Conservation (phyloP, 2,329 filamentous ascomycete species). For the Epichloe elymi region DNA sequence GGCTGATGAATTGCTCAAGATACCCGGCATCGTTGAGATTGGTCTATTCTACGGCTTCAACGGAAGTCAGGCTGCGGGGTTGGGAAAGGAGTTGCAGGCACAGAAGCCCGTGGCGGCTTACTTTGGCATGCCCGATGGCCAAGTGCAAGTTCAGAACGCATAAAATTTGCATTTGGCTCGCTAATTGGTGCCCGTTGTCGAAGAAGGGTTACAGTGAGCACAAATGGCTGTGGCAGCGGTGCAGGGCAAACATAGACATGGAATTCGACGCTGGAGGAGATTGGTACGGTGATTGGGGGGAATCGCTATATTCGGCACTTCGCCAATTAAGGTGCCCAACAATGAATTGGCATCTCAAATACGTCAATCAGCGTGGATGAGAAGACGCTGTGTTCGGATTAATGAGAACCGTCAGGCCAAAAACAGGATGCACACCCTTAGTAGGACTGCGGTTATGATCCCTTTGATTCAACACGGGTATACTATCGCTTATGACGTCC, state of each 20-base stretch:
- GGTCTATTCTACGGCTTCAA: constrained; percentile 80
- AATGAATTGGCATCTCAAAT: constrained; percentile 7
- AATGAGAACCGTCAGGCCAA: too few relatives aligned
- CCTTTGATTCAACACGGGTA: too few relatives aligned
- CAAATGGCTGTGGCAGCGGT: background rate
- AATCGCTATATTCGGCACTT: background rate
- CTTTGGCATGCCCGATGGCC: constrained; percentile 77
- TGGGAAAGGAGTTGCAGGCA: constrained; percentile 50
- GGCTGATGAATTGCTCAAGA: constrained; percentile 60
- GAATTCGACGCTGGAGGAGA: background rate
- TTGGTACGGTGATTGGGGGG: background rate
- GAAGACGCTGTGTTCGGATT: constrained; percentile 8
- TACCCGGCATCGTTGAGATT: constrained; percentile 82
- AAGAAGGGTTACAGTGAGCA: background rate
- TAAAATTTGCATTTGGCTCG: background rate
- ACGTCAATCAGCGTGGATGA: constrained; percentile 8
- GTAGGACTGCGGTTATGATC: too few relatives aligned
- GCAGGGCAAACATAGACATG: background rate
- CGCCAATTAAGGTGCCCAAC: background rate
- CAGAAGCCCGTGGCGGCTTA: constrained; percentile 91
- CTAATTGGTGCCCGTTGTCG: background rate
- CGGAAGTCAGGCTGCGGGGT: constrained; percentile 46
- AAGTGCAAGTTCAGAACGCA: constrained; percentile 28
- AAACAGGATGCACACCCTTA: too few relatives aligned
- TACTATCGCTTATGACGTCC: too few relatives aligned